phyloP scores from a whole-genome alignment of 2,329 filamentous ascomycete genomes.

The Microsporum audouinii region DNA sequence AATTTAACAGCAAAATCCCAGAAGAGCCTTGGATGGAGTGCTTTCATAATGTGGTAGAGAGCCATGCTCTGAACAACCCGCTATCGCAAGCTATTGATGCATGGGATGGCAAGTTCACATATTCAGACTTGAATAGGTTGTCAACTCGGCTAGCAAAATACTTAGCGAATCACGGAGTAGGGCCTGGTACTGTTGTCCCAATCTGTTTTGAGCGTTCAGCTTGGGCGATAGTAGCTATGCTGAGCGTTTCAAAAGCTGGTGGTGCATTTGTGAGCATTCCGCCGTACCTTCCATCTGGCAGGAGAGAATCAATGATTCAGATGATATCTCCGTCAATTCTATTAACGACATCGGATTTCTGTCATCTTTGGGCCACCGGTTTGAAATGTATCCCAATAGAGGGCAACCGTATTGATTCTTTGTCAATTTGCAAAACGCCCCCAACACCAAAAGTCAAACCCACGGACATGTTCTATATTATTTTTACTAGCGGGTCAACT shows the following conservation, averaged over 20 bases:
- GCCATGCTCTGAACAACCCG: slow-evolving; percentile 10
- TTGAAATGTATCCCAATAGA: slow-evolving; percentile 33
- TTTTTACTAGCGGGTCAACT: slow-evolving; percentile 44
- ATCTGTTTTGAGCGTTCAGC: slow-evolving; percentile 13
- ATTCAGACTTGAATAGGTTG: slow-evolving; percentile 13
- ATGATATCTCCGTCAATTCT: slow-evolving; percentile 4
- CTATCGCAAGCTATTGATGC: slow-evolving; percentile 15
- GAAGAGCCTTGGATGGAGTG: slow-evolving; percentile 8
- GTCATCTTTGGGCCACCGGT: slow-evolving; percentile 16
- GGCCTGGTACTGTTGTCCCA: slow-evolving; percentile 11
- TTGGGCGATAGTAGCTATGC: slow-evolving; percentile 13
- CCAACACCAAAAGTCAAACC: not conserved
- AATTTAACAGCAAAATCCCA: slow-evolving; percentile 1
- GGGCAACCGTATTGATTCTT: slow-evolving; percentile 41
- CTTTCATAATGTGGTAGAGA: slow-evolving; percentile 17
- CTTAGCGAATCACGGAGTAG: slow-evolving; percentile 16
- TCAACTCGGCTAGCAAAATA: slow-evolving; percentile 12
- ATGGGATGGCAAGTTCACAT: slow-evolving; percentile 17
- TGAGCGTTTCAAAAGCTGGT: slow-evolving; percentile 14
- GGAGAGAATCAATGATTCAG: slow-evolving; percentile 9
- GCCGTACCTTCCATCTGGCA: slow-evolving; percentile 7
- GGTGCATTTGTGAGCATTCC: slow-evolving; percentile 14
- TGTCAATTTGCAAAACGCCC: slow-evolving; percentile 36
- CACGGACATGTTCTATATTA: slow-evolving; percentile 50
- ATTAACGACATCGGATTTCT: slow-evolving; percentile 10